Conservation (phyloP, 768 basidiomycete species). For the Mycena vitilis region DNA sequence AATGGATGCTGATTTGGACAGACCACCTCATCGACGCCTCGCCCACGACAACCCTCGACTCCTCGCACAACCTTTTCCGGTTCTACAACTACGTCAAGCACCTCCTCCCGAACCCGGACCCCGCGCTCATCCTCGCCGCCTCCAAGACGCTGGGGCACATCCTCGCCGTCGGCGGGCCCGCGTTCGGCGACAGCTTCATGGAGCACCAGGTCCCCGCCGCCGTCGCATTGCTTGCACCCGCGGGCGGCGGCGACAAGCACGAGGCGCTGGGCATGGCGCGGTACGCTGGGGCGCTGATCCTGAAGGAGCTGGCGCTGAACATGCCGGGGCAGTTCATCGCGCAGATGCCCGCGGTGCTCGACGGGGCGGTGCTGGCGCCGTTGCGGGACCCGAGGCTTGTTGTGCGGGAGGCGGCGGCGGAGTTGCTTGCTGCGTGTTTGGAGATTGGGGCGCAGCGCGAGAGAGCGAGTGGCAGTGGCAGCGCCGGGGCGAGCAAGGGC, state of each 20-base stretch:
- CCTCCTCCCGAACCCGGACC: constrained; percentile 74
- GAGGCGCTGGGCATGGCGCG: constrained; percentile 62
- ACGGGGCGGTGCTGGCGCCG: constrained; percentile 74
- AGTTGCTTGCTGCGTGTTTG: constrained; percentile 77
- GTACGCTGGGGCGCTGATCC: constrained; percentile 78
- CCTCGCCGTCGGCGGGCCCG: constrained; percentile 66
- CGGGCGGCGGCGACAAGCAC: constrained; percentile 12
- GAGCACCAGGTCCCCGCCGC: constrained; percentile 71
- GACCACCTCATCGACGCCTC: constrained; percentile 71
- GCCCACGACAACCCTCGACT: constrained; percentile 58
- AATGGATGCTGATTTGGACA: constrained; percentile 4
- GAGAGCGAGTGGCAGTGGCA: background rate
- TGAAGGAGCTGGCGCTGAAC: constrained; percentile 79
- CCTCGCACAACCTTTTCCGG: constrained; percentile 62
- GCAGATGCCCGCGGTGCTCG: constrained; percentile 72
- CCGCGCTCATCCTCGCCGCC: constrained; percentile 78
- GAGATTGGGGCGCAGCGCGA: constrained; percentile 71
- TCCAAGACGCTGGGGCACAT: constrained; percentile 77
- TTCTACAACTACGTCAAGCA: constrained; percentile 78
- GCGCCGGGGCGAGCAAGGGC: too few relatives aligned
- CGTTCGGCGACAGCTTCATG: constrained; percentile 73
- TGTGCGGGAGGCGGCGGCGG: constrained; percentile 79
- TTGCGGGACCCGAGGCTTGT: constrained; percentile 76
- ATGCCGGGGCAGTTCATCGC: constrained; percentile 73
- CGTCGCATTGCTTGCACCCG: constrained; percentile 61